A percentile compares a stretch with the other conserved stretches of the same genome.
Evolutionary conservation across 2,329 filamentous ascomycete species (phyloP).

Genomic region (Ascochyta pisi): DNA sequence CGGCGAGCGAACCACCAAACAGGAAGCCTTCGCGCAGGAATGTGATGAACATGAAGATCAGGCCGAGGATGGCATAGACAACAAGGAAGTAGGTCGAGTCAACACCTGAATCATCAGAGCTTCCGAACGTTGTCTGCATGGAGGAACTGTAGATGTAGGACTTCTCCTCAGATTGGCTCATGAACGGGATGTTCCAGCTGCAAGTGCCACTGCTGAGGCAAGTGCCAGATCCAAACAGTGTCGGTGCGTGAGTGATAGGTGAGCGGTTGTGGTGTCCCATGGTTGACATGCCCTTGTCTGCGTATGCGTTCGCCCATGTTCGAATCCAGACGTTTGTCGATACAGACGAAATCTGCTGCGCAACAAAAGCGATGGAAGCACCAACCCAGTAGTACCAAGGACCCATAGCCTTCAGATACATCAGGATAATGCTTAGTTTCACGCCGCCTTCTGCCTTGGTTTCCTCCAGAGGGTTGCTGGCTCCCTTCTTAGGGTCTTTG

Average conservation of each 20-base stretch:
- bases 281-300: constrained; percentile 53
- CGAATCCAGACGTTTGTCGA: constrained; percentile 94
- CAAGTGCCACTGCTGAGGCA: constrained; percentile 60
- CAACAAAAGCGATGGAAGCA: constrained; percentile 74
- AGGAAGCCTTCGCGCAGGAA: constrained; percentile 84
- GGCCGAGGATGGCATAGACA: constrained; percentile 81
- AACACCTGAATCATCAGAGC: constrained; percentile 61
- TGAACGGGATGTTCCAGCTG: constrained; percentile 53
- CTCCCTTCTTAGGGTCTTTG: constrained; percentile 51
- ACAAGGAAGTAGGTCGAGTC: constrained; percentile 83
- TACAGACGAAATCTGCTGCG: constrained; percentile 85
- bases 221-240: constrained; percentile 52
- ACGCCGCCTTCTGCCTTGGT: constrained; percentile 85
- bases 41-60: constrained; percentile 80
- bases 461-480: constrained; percentile 64
- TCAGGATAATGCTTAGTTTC: constrained; percentile 82
- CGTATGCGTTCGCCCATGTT: constrained; percentile 91
- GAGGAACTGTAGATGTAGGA: constrained; percentile 47
- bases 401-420: constrained; percentile 93
- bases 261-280: constrained; percentile 44
- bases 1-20: constrained; percentile 89
- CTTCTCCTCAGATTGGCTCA: constrained; percentile 26
- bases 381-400: constrained; percentile 93
- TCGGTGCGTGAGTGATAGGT: constrained; percentile 53
- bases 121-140: constrained; percentile 51